phyloP scores from a whole-genome alignment of 2,329 filamentous ascomycete genomes.

The Colletotrichum tanaceti region DNA sequence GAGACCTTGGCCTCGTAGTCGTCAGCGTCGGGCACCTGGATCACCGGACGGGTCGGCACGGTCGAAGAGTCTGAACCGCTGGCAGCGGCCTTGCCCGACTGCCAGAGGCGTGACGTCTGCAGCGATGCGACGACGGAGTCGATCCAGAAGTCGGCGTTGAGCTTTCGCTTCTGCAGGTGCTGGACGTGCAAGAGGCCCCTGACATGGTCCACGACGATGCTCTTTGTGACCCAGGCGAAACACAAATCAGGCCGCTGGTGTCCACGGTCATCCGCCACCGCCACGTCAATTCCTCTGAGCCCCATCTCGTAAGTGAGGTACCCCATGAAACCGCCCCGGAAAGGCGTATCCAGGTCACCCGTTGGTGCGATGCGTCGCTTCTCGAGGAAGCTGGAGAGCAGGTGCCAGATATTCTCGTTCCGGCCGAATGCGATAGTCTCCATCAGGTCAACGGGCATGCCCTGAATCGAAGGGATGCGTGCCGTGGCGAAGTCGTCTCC shows the following conservation, averaged over 20 bases:
- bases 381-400: slow-evolving; percentile 60
- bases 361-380: slow-evolving; percentile 43
- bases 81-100: slow-evolving; percentile 28
- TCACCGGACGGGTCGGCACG: slow-evolving; percentile 41
- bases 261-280: slow-evolving; percentile 47
- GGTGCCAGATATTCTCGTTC: slow-evolving; percentile 59
- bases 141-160: slow-evolving; percentile 48
- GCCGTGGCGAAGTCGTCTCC: slow-evolving; percentile 57
- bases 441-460: slow-evolving; percentile 39
- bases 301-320: slow-evolving; percentile 89
- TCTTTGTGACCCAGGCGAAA: slow-evolving; percentile 80
- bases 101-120: slow-evolving; percentile 50
- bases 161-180: slow-evolving; percentile 58
- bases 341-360: slow-evolving; percentile 58
- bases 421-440: slow-evolving; percentile 47
- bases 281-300: slow-evolving; percentile 68
- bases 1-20: slow-evolving; percentile 76
- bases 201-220: slow-evolving; percentile 80
- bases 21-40: slow-evolving; percentile 55
- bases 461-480: slow-evolving; percentile 40
- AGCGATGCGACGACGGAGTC: slow-evolving; percentile 47
- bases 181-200: slow-evolving; percentile 74
- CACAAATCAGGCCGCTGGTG: slow-evolving; percentile 74
- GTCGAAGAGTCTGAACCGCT: slow-evolving; percentile 23
- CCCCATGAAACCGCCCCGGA: slow-evolving; percentile 86